phyloP scores from a whole-genome alignment of 192 early-diverging fungal species.

The Entophlyctis luteolus region DNA sequence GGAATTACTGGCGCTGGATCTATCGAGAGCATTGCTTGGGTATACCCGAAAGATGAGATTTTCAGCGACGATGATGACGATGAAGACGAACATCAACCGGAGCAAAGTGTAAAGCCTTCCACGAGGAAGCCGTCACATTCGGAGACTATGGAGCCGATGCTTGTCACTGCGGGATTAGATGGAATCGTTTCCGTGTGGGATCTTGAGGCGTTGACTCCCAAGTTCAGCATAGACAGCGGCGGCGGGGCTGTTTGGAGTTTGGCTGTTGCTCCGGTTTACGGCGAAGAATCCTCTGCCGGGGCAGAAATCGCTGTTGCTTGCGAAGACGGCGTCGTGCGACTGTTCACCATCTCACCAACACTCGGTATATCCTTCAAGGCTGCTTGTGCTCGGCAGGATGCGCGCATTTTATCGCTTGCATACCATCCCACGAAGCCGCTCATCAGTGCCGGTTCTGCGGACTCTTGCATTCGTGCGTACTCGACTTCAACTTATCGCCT shows the following conservation, averaged over 20 bases:
- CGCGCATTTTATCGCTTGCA: conserved; percentile 79
- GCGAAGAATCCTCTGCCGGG: conserved; percentile 41
- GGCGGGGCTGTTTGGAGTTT: conserved; percentile 96
- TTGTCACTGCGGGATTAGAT: conserved; percentile 84
- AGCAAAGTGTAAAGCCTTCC: not conserved
- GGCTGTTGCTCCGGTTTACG: conserved; percentile 56
- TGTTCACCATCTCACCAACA: conserved; percentile 80
- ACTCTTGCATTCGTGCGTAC: conserved; percentile 65
- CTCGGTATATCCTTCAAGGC: conserved; percentile 20
- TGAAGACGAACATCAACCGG: conserved; percentile 14
- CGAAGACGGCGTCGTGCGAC: conserved; percentile 84
- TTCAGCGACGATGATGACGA: conserved; percentile 66
- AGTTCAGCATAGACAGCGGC: conserved; percentile 67
- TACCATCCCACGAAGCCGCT: conserved; percentile 71
- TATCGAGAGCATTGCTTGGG: conserved; percentile 80
- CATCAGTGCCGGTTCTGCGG: conserved; percentile 79
- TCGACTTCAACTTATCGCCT: conserved; percentile 35
- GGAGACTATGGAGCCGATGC: conserved; percentile 65
- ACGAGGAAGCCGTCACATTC: conserved; percentile 17
- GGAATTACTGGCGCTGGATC: conserved; percentile 63
- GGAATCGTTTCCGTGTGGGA: conserved; percentile 88
- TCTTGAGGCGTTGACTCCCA: conserved; percentile 42
- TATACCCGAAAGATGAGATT: conserved; percentile 57
- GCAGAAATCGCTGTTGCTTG: conserved; percentile 82
- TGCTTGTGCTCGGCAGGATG: conserved; percentile 28